phyloP scores from a whole-genome alignment of 306 rosid genomes.

The Erythrophleum fordii region DNA sequence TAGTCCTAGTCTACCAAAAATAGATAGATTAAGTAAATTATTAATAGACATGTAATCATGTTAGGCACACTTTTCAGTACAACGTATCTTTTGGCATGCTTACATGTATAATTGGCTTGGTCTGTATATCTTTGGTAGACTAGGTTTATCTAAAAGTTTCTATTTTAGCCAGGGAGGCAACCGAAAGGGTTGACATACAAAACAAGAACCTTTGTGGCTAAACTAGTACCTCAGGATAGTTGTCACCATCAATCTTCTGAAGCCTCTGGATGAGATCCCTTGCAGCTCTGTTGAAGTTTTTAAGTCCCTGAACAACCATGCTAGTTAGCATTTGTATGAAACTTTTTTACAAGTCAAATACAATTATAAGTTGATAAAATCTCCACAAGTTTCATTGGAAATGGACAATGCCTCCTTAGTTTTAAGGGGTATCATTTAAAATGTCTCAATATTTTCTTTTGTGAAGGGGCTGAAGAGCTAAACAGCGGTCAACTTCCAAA shows the following conservation, averaged over 20 bases:
- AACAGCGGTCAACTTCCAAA: not conserved
- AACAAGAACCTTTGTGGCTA: not conserved
- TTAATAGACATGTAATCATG: not conserved
- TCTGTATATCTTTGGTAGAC: not conserved
- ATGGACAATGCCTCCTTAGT: slow-evolving; percentile 5
- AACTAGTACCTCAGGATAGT: slow-evolving; percentile 85
- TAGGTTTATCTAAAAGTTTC: not conserved
- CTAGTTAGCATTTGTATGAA: slow-evolving; percentile 10
- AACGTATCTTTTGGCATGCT: too few relatives aligned
- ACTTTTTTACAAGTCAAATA: slow-evolving; percentile 5
- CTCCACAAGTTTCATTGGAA: slow-evolving; percentile 10
- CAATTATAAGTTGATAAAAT: not conserved
- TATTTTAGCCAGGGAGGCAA: not conserved
- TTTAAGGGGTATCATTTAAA: not conserved
- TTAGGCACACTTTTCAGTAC: not conserved
- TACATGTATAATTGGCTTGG: not conserved
- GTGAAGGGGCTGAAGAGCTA: not conserved
- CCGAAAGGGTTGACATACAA: not conserved
- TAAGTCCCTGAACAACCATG: slow-evolving; percentile 67
- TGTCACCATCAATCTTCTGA: slow-evolving; percentile 96
- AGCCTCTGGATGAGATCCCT: slow-evolving; percentile 86
- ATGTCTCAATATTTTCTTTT: not conserved
- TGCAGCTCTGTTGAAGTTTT: slow-evolving; percentile 81
- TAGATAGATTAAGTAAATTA: not conserved
- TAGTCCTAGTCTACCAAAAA: not conserved